These are phyloP conservation scores for Gossypium thurberi DNA, from an alignment of 345 rosid genomes.

Conservation along the genomic window DNA sequence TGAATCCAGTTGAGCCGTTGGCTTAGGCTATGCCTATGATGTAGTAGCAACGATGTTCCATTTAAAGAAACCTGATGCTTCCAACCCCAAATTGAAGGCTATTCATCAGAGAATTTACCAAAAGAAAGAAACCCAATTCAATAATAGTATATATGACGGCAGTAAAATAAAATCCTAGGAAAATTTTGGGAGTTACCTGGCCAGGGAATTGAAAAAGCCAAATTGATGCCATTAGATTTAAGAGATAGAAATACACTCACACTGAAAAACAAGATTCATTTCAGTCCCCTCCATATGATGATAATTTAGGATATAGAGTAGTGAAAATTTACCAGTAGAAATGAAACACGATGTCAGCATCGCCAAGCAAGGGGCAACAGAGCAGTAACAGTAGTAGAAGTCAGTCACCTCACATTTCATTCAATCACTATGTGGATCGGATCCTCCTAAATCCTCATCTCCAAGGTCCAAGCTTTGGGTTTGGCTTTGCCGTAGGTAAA, in stretches of 20 bases:
- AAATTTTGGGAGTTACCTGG: conserved; percentile 19
- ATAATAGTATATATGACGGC: neutral
- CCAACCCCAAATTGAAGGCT: conserved; percentile 33
- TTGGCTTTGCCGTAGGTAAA: no score
- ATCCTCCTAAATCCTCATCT: no score
- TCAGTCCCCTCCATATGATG: neutral
- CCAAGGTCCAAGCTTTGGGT: no score
- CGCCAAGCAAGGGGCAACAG: neutral
- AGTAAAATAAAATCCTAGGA: neutral
- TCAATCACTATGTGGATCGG: no score
- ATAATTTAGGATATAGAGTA: neutral
- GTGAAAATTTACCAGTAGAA: neutral
- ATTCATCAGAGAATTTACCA: neutral
- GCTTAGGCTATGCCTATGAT: conserved; percentile 11
- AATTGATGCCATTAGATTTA: conserved; percentile 35
- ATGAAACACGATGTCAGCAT: neutral
- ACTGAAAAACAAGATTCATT: conserved; percentile 2
- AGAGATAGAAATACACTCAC: conserved; percentile 8
- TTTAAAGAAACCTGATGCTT: conserved; percentile 30
- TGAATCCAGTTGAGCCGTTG: conserved; percentile 18
- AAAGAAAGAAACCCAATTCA: neutral
- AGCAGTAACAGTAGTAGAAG: no score
- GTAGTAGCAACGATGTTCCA: conserved; percentile 18
- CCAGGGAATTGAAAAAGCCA: conserved; percentile 31
- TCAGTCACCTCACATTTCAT: no score